phyloP scores from a whole-genome alignment of 495 filamentous ascomycete genomes.

The Hyphodiscus hymeniophilus region DNA sequence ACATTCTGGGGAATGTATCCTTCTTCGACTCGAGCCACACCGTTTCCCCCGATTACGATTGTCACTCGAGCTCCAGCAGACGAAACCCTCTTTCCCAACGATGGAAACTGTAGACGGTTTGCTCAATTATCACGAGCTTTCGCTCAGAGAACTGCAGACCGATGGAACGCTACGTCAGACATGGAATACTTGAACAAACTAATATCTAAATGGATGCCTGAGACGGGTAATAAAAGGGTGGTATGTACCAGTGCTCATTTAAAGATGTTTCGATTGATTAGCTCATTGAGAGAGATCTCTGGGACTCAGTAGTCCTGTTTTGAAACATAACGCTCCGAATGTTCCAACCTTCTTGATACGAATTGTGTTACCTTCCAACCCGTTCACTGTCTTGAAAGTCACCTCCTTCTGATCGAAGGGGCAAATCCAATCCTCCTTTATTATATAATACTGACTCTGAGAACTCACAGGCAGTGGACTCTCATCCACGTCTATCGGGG shows the following conservation, averaged over 20 bases:
- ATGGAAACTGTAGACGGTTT: slow-evolving; percentile 75
- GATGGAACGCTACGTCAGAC: slow-evolving; percentile 73
- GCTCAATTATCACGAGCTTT: slow-evolving; percentile 72
- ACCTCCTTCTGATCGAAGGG: too few relatives aligned
- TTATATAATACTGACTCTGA: too few relatives aligned
- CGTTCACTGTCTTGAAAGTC: too few relatives aligned
- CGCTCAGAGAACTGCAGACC: slow-evolving; percentile 67
- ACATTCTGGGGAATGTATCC: slow-evolving; percentile 88
- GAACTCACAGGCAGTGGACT: slow-evolving; percentile 84
- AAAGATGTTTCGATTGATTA: too few relatives aligned
- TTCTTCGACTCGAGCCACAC: slow-evolving; percentile 45
- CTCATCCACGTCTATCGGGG: slow-evolving; percentile 73
- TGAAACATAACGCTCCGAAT: too few relatives aligned
- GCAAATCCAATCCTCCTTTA: too few relatives aligned
- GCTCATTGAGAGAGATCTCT: too few relatives aligned
- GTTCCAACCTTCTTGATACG: too few relatives aligned
- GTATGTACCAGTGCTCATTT: too few relatives aligned
- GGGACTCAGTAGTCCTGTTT: too few relatives aligned
- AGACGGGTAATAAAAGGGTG: slow-evolving; percentile 50
- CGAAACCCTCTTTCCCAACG: slow-evolving; percentile 91
- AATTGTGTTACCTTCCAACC: too few relatives aligned
- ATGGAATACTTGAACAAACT: slow-evolving; percentile 75
- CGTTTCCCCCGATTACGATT: slow-evolving; percentile 66
- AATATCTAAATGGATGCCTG: slow-evolving; percentile 78
- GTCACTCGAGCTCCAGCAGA: slow-evolving; percentile 63